Evolutionary conservation across 768 basidiomycete genomes (phyloP).

Genomic region (Panellus pusillus): DNA sequence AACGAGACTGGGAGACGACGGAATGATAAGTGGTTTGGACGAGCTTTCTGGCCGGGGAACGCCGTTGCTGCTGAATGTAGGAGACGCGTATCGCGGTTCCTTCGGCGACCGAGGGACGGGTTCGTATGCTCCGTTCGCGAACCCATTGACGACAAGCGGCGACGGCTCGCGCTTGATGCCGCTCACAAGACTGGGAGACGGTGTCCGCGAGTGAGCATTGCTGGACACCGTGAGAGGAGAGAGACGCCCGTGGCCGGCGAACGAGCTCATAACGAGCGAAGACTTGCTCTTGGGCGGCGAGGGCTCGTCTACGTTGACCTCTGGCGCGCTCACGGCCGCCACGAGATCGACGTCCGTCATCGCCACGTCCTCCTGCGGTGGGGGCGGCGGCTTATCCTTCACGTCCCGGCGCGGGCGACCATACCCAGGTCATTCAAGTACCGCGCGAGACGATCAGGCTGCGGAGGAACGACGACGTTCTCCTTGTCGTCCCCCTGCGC

Average conservation of each 20-base stretch:
- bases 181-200: slow-evolving; percentile 2
- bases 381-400: background rate
- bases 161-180: slow-evolving; percentile 8
- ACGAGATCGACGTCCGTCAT: background rate
- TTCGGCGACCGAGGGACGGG: slow-evolving; percentile 2
- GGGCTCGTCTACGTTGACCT: background rate
- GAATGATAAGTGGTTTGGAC: background rate
- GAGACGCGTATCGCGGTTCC: slow-evolving; percentile 4
- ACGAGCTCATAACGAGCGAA: slow-evolving; percentile 6
- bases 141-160: background rate
- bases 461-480: slow-evolving; percentile 4
- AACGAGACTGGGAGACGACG: background rate
- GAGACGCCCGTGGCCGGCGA: slow-evolving; percentile 3
- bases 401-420: background rate
- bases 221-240: slow-evolving; percentile 11
- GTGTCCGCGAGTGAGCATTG: slow-evolving; percentile 8
- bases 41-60: background rate
- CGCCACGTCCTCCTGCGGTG: background rate
- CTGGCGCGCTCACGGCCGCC: background rate
- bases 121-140: background rate
- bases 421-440: background rate
- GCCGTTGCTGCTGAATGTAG: slow-evolving; percentile 7
- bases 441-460: slow-evolving; percentile 11
- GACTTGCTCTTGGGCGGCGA: background rate
- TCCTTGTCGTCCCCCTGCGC: slow-evolving; percentile 12